These are phyloP conservation scores for Primulina huaijiensis DNA, from an alignment of 257 asterid species.

Conservation along the genomic window DNA sequence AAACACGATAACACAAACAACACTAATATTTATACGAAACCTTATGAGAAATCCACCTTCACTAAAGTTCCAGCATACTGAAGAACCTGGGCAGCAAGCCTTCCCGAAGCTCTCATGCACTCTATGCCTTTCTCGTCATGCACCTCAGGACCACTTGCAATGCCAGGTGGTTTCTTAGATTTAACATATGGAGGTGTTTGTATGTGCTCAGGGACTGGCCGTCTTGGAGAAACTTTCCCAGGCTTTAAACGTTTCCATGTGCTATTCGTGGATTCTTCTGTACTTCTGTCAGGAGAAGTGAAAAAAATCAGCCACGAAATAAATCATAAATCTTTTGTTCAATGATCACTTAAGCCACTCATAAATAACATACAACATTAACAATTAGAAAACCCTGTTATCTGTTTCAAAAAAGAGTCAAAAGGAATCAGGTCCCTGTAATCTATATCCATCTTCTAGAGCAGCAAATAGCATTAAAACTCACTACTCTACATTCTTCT, in stretches of 20 bases:
- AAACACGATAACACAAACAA: constrained; percentile 2
- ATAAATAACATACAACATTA: neutral
- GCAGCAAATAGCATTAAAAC: neutral
- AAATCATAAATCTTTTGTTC: neutral
- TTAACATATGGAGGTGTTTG: constrained; percentile 76
- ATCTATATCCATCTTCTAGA: neutral
- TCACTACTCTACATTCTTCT: too few relatives aligned
- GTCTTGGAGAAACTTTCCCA: constrained; percentile 74
- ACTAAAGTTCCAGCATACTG: constrained; percentile 90
- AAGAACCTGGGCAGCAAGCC: constrained; percentile 95
- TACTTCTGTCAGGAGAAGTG: constrained; percentile 38
- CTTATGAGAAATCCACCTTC: constrained; percentile 50
- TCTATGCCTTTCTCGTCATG: constrained; percentile 82
- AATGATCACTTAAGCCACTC: neutral
- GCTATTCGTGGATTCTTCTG: constrained; percentile 46
- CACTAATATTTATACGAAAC: neutral
- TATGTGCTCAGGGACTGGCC: constrained; percentile 80
- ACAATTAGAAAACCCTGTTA: neutral
- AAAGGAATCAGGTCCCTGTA: neutral
- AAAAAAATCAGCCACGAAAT: constrained; percentile 11
- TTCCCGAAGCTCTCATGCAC: constrained; percentile 95
- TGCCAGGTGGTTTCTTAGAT: constrained; percentile 74
- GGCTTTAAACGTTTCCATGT: constrained; percentile 63
- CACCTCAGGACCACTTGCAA: constrained; percentile 64
- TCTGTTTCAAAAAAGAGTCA: neutral